Conservation (phyloP, 345 rosid genomes). For the Syzygium jambos region DNA sequence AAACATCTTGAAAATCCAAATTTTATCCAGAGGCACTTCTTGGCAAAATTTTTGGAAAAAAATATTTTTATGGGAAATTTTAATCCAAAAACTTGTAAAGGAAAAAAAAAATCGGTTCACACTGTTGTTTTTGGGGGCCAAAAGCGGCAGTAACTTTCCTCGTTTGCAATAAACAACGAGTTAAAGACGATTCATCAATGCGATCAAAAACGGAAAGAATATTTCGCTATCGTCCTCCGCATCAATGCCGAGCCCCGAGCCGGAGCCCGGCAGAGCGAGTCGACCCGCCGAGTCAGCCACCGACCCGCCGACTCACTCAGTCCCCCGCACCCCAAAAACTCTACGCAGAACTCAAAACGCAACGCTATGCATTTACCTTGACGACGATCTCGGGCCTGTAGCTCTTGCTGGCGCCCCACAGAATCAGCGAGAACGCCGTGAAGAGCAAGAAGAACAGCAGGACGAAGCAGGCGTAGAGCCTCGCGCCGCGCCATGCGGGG, state of each 20-base stretch:
- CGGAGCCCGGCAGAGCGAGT: background rate
- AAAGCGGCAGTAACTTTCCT: background rate
- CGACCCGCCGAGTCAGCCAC: background rate
- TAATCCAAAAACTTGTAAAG: background rate
- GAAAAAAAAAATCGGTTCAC: background rate
- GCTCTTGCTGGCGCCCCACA: slow-evolving; percentile 80
- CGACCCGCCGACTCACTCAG: background rate
- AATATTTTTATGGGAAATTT: background rate
- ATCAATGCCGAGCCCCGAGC: background rate
- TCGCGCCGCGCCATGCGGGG: slow-evolving; percentile 18
- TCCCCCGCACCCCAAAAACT: background rate
- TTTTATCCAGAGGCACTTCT: background rate
- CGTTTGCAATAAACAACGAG: background rate
- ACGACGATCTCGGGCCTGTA: slow-evolving; percentile 64
- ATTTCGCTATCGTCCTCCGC: background rate
- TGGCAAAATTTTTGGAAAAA: background rate
- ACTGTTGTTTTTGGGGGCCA: background rate
- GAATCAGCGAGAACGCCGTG: slow-evolving; percentile 52
- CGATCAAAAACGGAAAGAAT: background rate
- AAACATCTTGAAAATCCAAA: background rate
- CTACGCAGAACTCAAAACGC: background rate
- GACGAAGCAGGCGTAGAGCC: slow-evolving; percentile 47
- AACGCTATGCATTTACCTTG: slow-evolving; percentile 28
- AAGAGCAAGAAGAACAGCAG: slow-evolving; percentile 52
- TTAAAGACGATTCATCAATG: background rate